Conservation (phyloP, 2,329 filamentous ascomycete genomes). For the Fusarium marasasianum region DNA sequence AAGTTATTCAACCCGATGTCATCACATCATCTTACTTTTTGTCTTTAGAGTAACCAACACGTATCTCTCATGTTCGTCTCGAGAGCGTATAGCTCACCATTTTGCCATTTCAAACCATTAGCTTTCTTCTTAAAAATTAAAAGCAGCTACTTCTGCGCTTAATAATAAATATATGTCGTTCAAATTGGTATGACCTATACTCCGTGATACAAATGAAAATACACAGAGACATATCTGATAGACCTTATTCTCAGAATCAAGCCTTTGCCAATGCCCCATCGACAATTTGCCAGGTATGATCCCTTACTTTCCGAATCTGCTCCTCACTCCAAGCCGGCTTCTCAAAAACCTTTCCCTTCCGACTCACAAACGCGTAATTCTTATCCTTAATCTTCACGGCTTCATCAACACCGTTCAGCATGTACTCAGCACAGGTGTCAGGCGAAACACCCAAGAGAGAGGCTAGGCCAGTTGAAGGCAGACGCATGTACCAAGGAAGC, state of each 20-base stretch:
- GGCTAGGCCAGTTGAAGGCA: constrained; percentile 5
- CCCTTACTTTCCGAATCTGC: constrained; percentile 40
- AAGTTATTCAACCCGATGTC: rapidly evolving
- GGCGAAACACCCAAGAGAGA: constrained; percentile 38
- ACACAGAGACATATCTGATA: not conserved
- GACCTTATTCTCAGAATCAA: not conserved
- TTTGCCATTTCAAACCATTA: not conserved
- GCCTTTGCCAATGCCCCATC: constrained; percentile 32
- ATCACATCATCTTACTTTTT: rapidly evolving
- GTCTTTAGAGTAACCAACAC: no score
- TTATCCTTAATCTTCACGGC: constrained; percentile 24
- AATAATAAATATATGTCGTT: not conserved
- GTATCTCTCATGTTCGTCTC: no score
- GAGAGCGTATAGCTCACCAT: no score
- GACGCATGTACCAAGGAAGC: constrained; percentile 47
- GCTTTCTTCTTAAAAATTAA: no score
- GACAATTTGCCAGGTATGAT: constrained; percentile 46
- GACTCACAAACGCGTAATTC: constrained; percentile 44
- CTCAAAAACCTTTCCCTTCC: constrained; percentile 41
- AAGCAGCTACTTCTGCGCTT: not conserved
- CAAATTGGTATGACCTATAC: not conserved
- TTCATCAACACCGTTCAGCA: constrained; percentile 39
- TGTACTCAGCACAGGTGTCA: constrained; percentile 42
- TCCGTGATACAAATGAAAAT: not conserved
- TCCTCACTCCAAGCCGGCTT: constrained; percentile 44